Evolutionary conservation across 345 rosid species (phyloP), one percentile per base, ranked within the genome.

Genomic region (Alliaria petiolata): DNA sequence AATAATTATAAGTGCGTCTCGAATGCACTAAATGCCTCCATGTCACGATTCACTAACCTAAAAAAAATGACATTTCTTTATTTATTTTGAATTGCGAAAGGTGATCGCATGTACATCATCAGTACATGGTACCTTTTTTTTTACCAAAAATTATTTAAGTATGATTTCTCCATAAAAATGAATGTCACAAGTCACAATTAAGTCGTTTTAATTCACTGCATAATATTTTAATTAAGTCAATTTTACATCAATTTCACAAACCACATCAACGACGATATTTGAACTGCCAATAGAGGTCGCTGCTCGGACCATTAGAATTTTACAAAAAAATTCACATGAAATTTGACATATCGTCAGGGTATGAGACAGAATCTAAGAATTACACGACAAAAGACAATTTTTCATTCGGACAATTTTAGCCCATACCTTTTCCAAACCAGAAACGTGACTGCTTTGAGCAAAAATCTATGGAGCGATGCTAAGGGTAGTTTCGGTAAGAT

Each of bases 321-420:
- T 65, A n/a, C n/a, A n/a, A n/a, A n/a, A n/a, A n/a, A n/a, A n/a
- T n/a, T 75, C 73, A 60, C 73, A 67, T 75, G 69, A 67, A 43
- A 52, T 52, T 34, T 53, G 69, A 67, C 74, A 74, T 34, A 9
- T 75, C 43, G 47, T 42, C 61, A 74, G 72, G 66, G 52, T 57
- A 7, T 5, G 62, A 59, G 69, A 61, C 69, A 75, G 69, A 60
- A 74, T 74, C 73, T 74, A 74, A 67, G 55, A 60, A 67, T 67
- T 42, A 67, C 8, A 74, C 56, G 70, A 75, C 79, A 75, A 62
- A 69, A 53, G 79, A 68, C 74, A 75, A 75, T 53, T 54, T 75
- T 75, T 68, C 45, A 36, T 45, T 28, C 52, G 79, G 79, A 68
- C 79, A 68, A 36, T 75, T 59, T 53, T 62, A 75, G 65, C 70